Evolutionary conservation across 2,329 filamentous ascomycete species (phyloP), one percentile per base, ranked within the genome.

Genomic region (Colletotrichum incanum): DNA sequence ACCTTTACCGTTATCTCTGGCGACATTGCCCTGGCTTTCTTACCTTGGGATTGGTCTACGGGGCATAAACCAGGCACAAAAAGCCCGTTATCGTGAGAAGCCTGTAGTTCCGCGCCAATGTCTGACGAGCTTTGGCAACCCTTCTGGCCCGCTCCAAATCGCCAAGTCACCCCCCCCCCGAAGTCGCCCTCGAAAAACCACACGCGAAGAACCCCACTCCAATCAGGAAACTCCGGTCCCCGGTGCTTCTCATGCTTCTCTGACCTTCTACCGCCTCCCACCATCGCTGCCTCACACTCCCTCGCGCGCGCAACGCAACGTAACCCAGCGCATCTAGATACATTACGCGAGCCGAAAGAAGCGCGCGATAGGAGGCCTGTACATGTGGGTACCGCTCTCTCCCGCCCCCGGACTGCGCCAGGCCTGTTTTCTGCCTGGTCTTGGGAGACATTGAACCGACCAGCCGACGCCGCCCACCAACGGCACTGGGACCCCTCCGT

Each of bases 161-260:
- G 4, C 56, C 28, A 61, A 31, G n/a, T 41, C 56, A 34, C 11
- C 14, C 9, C 20, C 34, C 56, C 50, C 54, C 56, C 56, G 56
- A 59, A 59, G 56, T 59, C 56, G 56, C 58, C 9, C 14, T 61
- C 43, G 28, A 1, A 31, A n/a, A 39, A 16, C 26, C 3, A 23
- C 16, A n/a, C 34, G 3, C 41, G 34, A 41, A 31, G 47, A 5
- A 63, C 43, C 52, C 67, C 43, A 52, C 69, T 69, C 52, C 45
- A 59, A 69, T 64, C 43, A 72, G 69, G 69, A 72, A 72, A 69
- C 69, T 72, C 69, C 69, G 69, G 52, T 49, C 39, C 45, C 41
- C 34, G 43, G 45, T 59, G 16, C 39, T 45, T 28, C 37, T 43
- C 16, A 7, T 11, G 56, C 56, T 72, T 68, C 69, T 69, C 52